A percentile compares a stretch with the other conserved stretches of the same genome.
These are phyloP conservation scores for Dillenia suffruticosa DNA, from an alignment of 164 flowering plant species.

Conservation along the genomic window DNA sequence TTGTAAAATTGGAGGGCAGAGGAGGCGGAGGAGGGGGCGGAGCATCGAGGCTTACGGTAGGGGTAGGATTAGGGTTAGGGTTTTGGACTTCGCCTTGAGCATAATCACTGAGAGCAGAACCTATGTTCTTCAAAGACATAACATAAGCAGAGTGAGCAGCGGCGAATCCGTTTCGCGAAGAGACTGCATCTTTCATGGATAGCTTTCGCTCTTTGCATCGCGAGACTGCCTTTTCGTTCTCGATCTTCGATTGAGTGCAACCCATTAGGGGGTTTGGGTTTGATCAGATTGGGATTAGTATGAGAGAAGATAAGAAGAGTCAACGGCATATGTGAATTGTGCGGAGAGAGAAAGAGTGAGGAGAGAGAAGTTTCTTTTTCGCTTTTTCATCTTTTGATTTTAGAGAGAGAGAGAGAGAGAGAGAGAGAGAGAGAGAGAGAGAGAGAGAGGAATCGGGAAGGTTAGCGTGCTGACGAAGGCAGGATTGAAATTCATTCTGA, in stretches of 20 bases:
- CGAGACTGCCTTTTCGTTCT: conserved; percentile 75
- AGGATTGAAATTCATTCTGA: too few relatives aligned
- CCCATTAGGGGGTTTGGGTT: conserved; percentile 43
- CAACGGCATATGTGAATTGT: too few relatives aligned
- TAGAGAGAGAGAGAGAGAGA: too few relatives aligned
- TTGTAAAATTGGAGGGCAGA: conserved; percentile 12
- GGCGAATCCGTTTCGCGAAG: conserved; percentile 63
- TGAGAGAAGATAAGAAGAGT: too few relatives aligned
- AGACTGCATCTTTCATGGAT: conserved; percentile 63
- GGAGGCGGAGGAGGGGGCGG: conserved; percentile 14
- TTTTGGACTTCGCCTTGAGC: conserved; percentile 47
- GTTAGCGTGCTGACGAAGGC: too few relatives aligned
- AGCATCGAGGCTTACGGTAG: background rate
- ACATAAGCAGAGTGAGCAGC: conserved; percentile 60
- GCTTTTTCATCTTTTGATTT: too few relatives aligned
- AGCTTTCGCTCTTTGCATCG: conserved; percentile 72
- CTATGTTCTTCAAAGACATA: conserved; percentile 59
- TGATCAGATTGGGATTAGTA: too few relatives aligned
- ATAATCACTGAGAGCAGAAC: conserved; percentile 77
- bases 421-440: too few relatives aligned
- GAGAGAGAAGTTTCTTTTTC: too few relatives aligned
- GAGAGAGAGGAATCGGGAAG: too few relatives aligned
- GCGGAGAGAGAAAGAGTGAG: too few relatives aligned
- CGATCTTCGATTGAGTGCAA: conserved; percentile 85
- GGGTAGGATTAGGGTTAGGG: conserved; percentile 1